Conservation (phyloP, 805 yeast species). For the Cyberlindnera samutprakarnensis region DNA sequence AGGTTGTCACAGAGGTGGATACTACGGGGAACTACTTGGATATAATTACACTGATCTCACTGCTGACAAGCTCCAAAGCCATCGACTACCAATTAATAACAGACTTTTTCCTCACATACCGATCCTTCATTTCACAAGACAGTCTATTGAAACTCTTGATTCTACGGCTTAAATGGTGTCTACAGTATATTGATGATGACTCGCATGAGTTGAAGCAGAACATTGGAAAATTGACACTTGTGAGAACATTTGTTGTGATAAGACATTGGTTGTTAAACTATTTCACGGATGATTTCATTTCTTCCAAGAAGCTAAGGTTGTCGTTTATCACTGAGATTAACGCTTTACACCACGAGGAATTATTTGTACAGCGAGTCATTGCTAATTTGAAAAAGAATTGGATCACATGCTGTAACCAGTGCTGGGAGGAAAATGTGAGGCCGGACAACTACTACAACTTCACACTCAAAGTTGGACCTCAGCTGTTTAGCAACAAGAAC, state of each 20-base stretch:
- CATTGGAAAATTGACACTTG: slow-evolving; percentile 57
- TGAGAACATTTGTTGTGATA: slow-evolving; percentile 78
- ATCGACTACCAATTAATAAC: slow-evolving; percentile 72
- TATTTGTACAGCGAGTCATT: slow-evolving; percentile 30
- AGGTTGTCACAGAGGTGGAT: slow-evolving; percentile 1
- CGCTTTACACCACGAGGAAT: slow-evolving; percentile 11
- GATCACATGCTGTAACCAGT: slow-evolving; percentile 29
- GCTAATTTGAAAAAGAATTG: slow-evolving; percentile 42
- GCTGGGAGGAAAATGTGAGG: slow-evolving; percentile 26
- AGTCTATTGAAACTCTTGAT: slow-evolving; percentile 54
- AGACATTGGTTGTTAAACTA: slow-evolving; percentile 89
- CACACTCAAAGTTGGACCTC: slow-evolving; percentile 22
- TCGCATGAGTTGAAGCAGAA: slow-evolving; percentile 26
- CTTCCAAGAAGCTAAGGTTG: slow-evolving; percentile 39
- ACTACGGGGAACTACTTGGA: slow-evolving; percentile 13
- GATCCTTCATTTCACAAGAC: slow-evolving; percentile 56
- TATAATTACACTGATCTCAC: slow-evolving; percentile 12
- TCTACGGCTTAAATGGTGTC: slow-evolving; percentile 67
- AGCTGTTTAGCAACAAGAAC: slow-evolving; percentile 22
- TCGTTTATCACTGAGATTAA: slow-evolving; percentile 33
- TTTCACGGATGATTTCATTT: slow-evolving; percentile 76
- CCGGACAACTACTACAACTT: slow-evolving; percentile 13
- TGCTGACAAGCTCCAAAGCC: slow-evolving; percentile 17
- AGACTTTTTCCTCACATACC: slow-evolving; percentile 80
- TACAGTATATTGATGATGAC: slow-evolving; percentile 28